Evolutionary conservation across 495 filamentous ascomycete species (phyloP).

Genomic region (Lichenothelia convexa): DNA sequence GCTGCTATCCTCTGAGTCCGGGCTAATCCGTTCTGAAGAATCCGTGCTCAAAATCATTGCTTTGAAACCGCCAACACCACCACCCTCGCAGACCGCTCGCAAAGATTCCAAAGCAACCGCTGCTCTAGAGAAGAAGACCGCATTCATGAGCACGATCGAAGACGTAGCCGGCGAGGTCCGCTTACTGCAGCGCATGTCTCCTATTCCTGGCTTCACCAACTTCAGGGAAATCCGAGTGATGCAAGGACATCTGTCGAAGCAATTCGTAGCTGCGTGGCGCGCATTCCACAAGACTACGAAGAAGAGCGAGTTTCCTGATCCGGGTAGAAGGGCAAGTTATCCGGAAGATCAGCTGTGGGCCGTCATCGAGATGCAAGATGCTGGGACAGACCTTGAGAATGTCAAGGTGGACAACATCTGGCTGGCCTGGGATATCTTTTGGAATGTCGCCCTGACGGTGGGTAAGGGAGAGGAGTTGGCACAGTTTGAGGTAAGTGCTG

Average conservation of each 20-base stretch:
- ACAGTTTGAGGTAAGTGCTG: constrained; percentile 46
- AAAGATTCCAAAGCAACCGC: constrained; percentile 19
- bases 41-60: constrained; percentile 26
- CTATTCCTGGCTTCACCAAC: constrained; percentile 79
- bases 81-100: not conserved
- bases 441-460: constrained; percentile 58
- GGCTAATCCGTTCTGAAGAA: constrained; percentile 18
- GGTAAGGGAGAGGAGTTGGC: constrained; percentile 55
- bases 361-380: constrained; percentile 75
- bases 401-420: constrained; percentile 32
- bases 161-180: constrained; percentile 48
- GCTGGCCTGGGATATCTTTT: constrained; percentile 71
- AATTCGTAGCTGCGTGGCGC: constrained; percentile 44
- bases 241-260: constrained; percentile 43
- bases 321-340: constrained; percentile 27
- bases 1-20: constrained; percentile 20
- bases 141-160: constrained; percentile 26
- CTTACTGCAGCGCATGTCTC: constrained; percentile 57
- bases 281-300: constrained; percentile 37
- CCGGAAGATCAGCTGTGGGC: constrained; percentile 51
- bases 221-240: constrained; percentile 65
- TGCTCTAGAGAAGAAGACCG: constrained; percentile 10
- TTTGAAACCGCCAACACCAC: constrained; percentile 19
- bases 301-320: constrained; percentile 45
- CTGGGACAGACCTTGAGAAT: constrained; percentile 58